Conservation (phyloP, 495 filamentous ascomycete species). For the Aspergillus coremiiformis region DNA sequence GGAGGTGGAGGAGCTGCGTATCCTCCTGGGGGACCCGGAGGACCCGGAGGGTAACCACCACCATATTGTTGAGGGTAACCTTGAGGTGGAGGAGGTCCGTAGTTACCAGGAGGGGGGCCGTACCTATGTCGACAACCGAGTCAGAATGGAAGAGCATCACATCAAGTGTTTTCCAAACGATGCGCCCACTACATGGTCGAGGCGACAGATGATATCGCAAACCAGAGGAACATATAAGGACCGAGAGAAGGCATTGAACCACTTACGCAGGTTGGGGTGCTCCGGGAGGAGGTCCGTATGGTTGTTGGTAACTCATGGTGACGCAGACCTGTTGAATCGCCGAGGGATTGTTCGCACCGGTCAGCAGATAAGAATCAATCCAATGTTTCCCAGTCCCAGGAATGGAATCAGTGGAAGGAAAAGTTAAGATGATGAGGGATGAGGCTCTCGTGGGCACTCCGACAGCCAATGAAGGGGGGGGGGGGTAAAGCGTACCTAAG, state of each 20-base stretch:
- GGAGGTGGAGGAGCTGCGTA: slow-evolving; percentile 15
- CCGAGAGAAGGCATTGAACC: not conserved
- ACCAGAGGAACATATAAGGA: not conserved
- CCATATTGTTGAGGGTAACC: slow-evolving; percentile 18
- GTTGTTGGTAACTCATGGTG: not conserved
- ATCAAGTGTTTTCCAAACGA: not conserved
- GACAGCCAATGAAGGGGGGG: slow-evolving; percentile 15
- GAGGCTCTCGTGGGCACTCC: slow-evolving; percentile 4
- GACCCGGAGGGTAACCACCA: slow-evolving; percentile 17
- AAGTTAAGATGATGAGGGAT: slow-evolving; percentile 2
- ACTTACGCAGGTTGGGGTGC: not conserved
- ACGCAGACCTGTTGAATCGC: not conserved
- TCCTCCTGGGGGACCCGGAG: slow-evolving; percentile 1
- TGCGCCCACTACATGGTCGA: not conserved
- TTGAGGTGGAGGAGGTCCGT: slow-evolving; percentile 15
- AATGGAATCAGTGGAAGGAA: not conserved
- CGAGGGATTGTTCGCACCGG: not conserved
- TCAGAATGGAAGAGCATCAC: not conserved
- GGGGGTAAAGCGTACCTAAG: slow-evolving; percentile 12
- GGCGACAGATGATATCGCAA: not conserved
- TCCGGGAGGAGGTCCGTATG: not conserved
- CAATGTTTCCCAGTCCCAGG: not conserved
- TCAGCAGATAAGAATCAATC: not conserved
- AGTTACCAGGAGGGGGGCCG: slow-evolving; percentile 1
- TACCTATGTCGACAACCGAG: not conserved